Conservation (phyloP, 2,329 filamentous ascomycete species). For the Xylaria multiplex region DNA sequence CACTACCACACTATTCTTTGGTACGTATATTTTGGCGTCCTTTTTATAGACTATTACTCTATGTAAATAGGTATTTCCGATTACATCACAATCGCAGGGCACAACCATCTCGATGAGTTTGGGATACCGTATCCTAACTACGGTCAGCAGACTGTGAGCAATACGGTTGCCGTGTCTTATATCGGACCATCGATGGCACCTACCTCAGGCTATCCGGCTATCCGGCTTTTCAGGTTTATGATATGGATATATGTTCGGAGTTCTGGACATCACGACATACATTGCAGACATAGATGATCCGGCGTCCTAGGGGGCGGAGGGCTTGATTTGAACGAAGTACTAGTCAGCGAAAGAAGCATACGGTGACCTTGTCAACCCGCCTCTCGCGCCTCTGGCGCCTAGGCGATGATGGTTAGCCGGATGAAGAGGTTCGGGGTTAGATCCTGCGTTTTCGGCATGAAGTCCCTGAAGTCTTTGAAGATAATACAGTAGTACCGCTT, state of each 20-base stretch:
- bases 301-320: conserved; percentile 53
- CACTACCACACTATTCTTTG: conserved; percentile 66
- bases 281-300: conserved; percentile 61
- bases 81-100: conserved; percentile 44
- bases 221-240: conserved; percentile 67
- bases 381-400: conserved; percentile 49
- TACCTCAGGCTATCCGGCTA: conserved; percentile 65
- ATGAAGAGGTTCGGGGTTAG: conserved; percentile 49
- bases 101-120: conserved; percentile 68
- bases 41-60: too few species aligned
- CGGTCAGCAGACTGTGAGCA: conserved; percentile 51
- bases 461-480: conserved; percentile 60
- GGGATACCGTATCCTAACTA: conserved; percentile 65
- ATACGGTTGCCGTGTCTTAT: conserved; percentile 62
- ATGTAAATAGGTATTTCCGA: background rate
- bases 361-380: conserved; percentile 56
- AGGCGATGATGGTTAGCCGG: conserved; percentile 34
- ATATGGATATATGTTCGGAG: conserved; percentile 67
- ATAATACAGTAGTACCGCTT: conserved; percentile 51
- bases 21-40: conserved; percentile 32
- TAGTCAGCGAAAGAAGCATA: conserved; percentile 67
- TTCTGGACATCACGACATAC: conserved; percentile 65
- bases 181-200: conserved; percentile 65
- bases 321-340: conserved; percentile 64
- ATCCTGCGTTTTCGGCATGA: conserved; percentile 68